These are phyloP conservation scores for Rhododendron griersonianum DNA, from an alignment of 148 eudicot genomes.

Conservation along the genomic window DNA sequence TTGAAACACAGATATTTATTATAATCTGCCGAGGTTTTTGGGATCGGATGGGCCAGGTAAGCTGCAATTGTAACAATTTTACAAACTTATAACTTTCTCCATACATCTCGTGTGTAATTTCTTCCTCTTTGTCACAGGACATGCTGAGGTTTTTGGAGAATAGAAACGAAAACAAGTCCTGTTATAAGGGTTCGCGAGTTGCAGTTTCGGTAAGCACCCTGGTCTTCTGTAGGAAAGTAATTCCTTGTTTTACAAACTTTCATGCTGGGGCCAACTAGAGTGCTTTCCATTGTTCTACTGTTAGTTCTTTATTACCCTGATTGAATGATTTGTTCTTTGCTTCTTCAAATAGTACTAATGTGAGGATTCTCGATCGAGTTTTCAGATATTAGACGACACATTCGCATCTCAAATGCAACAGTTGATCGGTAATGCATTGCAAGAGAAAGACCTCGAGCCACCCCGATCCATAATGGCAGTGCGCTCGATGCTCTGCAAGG, in stretches of 20 bases:
- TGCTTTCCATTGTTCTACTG: neutral
- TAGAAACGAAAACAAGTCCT: conserved; percentile 60
- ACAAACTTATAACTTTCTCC: neutral
- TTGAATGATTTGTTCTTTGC: neutral
- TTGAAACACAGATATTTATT: conserved; percentile 52
- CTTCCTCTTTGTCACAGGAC: conserved; percentile 34
- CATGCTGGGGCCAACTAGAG: conserved; percentile 2
- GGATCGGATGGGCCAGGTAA: conserved; percentile 75
- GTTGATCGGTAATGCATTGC: conserved; percentile 45
- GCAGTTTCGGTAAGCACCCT: conserved; percentile 61
- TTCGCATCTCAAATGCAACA: conserved; percentile 62
- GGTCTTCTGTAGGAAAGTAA: neutral
- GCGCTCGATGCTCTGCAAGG: conserved; percentile 66
- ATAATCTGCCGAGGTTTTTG: conserved; percentile 61
- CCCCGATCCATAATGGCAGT: conserved; percentile 63
- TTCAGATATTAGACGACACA: conserved; percentile 63
- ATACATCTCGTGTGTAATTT: neutral
- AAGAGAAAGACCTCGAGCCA: conserved; percentile 61
- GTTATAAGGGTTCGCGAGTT: conserved; percentile 60
- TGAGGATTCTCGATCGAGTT: neutral
- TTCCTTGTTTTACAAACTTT: neutral
- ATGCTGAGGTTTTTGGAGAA: conserved; percentile 53
- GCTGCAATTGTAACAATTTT: neutral
- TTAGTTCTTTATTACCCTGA: neutral
- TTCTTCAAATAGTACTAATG: neutral